A percentile compares a stretch with the other conserved stretches of the same genome.
Evolutionary conservation across 177 flowering plant species (phyloP).

Genomic region (Telopea speciosissima): DNA sequence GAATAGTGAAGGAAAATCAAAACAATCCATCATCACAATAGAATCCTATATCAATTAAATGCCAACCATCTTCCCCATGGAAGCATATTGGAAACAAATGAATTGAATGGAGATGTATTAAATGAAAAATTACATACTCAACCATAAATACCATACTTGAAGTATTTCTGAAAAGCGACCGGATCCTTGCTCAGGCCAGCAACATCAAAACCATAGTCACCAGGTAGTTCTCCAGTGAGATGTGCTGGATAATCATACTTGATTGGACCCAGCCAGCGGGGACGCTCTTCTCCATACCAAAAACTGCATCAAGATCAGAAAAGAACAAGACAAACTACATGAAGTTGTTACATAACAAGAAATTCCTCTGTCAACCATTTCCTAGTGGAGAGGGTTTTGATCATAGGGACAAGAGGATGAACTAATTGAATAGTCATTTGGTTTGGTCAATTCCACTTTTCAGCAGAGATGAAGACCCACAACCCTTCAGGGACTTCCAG

Average conservation of each 20-base stretch:
- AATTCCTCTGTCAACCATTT: neutral
- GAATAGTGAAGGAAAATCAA: neutral
- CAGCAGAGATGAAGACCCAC: too few species aligned
- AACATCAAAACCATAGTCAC: constrained; percentile 96
- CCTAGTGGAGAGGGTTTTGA: too few species aligned
- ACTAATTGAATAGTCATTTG: too few species aligned
- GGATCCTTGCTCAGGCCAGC: constrained; percentile 78
- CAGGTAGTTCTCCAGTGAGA: constrained; percentile 89
- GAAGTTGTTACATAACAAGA: neutral
- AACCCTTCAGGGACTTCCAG: too few species aligned
- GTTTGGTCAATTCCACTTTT: too few species aligned
- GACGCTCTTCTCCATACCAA: constrained; percentile 92
- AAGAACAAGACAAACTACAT: neutral
- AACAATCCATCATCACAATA: too few species aligned
- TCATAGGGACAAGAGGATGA: too few species aligned
- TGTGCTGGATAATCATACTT: constrained; percentile 72
- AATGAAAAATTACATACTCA: constrained; percentile 20
- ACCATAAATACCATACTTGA: constrained; percentile 32
- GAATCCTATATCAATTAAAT: neutral
- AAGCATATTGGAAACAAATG: neutral
- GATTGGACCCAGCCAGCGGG: constrained; percentile 97
- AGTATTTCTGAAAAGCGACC: constrained; percentile 56
- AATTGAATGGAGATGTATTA: neutral
- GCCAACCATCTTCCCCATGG: neutral
- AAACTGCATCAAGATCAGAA: constrained; percentile 31